phyloP scores from a whole-genome alignment of 176 grass and related monocot species.

The Zizania latifolia region DNA sequence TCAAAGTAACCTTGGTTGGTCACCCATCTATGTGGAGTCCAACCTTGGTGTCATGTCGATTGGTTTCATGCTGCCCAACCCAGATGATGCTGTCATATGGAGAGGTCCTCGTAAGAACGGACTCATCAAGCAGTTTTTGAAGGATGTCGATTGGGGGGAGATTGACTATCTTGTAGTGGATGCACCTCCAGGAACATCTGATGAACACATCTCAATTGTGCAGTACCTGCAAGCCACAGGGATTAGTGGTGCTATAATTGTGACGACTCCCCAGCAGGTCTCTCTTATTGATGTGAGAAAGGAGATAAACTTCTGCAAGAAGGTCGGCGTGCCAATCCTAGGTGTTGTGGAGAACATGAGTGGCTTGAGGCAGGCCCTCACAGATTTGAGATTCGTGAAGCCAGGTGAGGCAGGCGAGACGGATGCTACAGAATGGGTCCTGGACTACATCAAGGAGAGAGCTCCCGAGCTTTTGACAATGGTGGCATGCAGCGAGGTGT shows the following conservation, averaged over 20 bases:
- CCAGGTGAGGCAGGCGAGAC: conserved; percentile 37
- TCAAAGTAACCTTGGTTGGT: conserved; percentile 87
- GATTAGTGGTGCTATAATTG: conserved; percentile 73
- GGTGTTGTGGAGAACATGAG: conserved; percentile 85
- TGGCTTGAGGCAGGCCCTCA: conserved; percentile 48
- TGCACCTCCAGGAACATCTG: conserved; percentile 75
- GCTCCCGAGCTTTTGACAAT: conserved; percentile 64
- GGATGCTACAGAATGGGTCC: conserved; percentile 47
- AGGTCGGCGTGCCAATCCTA: conserved; percentile 53
- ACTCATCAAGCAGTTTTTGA: conserved; percentile 83
- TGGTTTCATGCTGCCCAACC: conserved; percentile 69
- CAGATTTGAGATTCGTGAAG: conserved; percentile 54
- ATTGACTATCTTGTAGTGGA: conserved; percentile 78
- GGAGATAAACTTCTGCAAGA: conserved; percentile 77
- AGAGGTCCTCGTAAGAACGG: conserved; percentile 69
- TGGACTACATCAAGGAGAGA: conserved; percentile 57
- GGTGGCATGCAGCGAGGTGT: conserved; percentile 67
- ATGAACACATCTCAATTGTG: conserved; percentile 94
- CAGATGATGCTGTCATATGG: conserved; percentile 72
- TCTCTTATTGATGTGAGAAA: conserved; percentile 66
- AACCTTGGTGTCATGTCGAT: conserved; percentile 85
- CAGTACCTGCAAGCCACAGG: conserved; percentile 84
- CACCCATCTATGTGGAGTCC: conserved; percentile 56
- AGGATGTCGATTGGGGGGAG: conserved; percentile 81
- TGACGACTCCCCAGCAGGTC: conserved; percentile 86